Conservation (phyloP, 257 asterid species). For the Oldenlandia corymbosa region DNA sequence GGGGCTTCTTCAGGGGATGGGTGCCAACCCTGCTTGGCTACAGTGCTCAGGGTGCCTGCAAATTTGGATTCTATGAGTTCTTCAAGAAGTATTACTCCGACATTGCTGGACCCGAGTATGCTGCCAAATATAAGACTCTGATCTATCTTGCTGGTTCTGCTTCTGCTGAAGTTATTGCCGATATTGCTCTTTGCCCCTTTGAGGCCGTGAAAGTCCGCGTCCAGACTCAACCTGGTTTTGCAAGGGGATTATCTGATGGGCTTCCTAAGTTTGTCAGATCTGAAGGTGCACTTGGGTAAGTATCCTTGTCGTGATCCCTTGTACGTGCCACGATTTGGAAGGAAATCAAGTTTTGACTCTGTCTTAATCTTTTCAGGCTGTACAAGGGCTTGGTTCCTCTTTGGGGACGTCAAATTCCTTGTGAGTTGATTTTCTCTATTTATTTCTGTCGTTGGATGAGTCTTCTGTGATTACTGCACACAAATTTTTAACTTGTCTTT, state of each 20-base stretch:
- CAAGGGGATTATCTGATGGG: constrained; percentile 81
- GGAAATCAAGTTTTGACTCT: not conserved
- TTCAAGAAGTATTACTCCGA: constrained; percentile 81
- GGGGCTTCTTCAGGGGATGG: constrained; percentile 84
- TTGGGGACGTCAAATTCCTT: constrained; percentile 95
- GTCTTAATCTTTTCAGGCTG: constrained; percentile 42
- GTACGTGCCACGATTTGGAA: not conserved
- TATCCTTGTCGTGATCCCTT: not conserved
- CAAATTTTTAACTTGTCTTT: not conserved
- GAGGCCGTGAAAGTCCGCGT: constrained; percentile 89
- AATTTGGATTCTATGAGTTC: constrained; percentile 66
- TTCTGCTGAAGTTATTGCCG: constrained; percentile 79
- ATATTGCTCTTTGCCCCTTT: constrained; percentile 72
- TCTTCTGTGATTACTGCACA: not conserved
- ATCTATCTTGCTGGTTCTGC: constrained; percentile 86
- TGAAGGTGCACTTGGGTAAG: constrained; percentile 69
- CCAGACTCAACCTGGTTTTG: constrained; percentile 81
- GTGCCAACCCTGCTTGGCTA: constrained; percentile 77
- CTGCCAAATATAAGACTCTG: constrained; percentile 74
- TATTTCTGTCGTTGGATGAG: not conserved
- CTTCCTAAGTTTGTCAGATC: constrained; percentile 58
- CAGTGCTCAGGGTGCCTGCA: constrained; percentile 83
- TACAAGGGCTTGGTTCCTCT: constrained; percentile 81
- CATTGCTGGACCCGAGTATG: constrained; percentile 68
- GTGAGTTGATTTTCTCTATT: constrained; percentile 34